Evolutionary conservation across 106 monocot genomes (phyloP).

Genomic region (Gastrodia elata): DNA sequence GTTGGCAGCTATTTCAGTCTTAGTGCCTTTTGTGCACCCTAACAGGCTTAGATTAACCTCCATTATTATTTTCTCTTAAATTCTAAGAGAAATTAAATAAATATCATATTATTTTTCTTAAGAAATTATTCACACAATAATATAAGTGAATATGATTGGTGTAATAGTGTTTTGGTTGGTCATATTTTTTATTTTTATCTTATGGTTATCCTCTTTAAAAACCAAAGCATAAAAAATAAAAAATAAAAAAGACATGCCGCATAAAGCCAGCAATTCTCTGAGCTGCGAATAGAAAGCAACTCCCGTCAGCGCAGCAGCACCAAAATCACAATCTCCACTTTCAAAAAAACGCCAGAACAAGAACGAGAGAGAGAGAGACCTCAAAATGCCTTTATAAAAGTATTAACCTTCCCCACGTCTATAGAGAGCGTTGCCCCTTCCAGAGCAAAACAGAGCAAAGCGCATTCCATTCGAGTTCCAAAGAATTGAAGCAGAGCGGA

Average conservation of each 20-base stretch:
- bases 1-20: too few species aligned
- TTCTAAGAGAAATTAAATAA: too few species aligned
- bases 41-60: too few species aligned
- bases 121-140: too few species aligned
- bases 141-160: too few species aligned
- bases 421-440: neutral
- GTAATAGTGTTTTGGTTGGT: too few species aligned
- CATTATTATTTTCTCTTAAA: too few species aligned
- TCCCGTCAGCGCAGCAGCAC: neutral
- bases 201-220: too few species aligned
- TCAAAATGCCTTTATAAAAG: conserved; percentile 4
- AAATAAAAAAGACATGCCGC: neutral
- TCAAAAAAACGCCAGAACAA: neutral
- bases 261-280: neutral
- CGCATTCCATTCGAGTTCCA: neutral
- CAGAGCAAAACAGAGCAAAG: neutral
- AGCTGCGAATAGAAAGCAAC: neutral
- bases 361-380: neutral
- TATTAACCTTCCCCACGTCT: neutral
- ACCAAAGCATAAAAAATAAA: neutral
- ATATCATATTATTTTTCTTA: too few species aligned
- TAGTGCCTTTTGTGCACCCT: too few species aligned
- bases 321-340: neutral
- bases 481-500: conserved; percentile 11
- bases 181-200: too few species aligned